Base-by-base conservation (phyloP, 1,139 yeast species). In the Nakaseomyces uthaithaninus region DNA sequence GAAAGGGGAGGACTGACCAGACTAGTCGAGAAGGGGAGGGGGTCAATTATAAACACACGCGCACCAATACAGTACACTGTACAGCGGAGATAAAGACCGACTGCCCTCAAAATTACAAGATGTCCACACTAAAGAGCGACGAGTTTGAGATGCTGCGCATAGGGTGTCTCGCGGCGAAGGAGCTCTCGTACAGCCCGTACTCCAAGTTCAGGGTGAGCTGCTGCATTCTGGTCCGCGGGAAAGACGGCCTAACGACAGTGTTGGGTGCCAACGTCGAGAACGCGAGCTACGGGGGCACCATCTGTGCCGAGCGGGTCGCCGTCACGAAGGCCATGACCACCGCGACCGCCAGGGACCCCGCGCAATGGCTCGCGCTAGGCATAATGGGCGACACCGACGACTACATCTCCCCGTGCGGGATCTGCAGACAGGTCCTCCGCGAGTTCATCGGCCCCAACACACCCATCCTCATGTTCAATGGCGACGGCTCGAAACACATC, bases 291-390 rank as follows among this genome's bases (percentile, higher is more conserved):
- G 93, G 91, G 9, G 96, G 82, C 0, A 72, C 83, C 2, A 77
- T 87, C 14, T 91, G 98, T 60, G 98, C 98, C 2, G 98, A 91
- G 58, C 67, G 95, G 42, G 71, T 86, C 1, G 82, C 97, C 0
- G 68, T 85, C 3, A 71, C 76, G 17, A 74, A 74, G 42, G 89
- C 94, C 0, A 71, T 80, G n/a, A 52, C 57, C 4, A 34, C 44
- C 9, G 47, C 16, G 4, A 17, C 39, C 10, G 4, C 17, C 25
- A 19, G 35, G 4, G 27, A 40, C 25, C 33, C 39, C 7, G 16
- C 35, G 3, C 47, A 48, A 15, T 55, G 60, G 62, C 40, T 35
- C 18, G 69, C 54, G 62, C 64, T 44, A 74, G 83, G 31, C 61
- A 71, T 52, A 3, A 71, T 87, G 43, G 95, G 87, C 2, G 78